Percentiles rank a stretch among this genome's conserved stretches.
phyloP scores from a whole-genome alignment of 2,329 filamentous ascomycete genomes.

The Fusarium albidum region DNA sequence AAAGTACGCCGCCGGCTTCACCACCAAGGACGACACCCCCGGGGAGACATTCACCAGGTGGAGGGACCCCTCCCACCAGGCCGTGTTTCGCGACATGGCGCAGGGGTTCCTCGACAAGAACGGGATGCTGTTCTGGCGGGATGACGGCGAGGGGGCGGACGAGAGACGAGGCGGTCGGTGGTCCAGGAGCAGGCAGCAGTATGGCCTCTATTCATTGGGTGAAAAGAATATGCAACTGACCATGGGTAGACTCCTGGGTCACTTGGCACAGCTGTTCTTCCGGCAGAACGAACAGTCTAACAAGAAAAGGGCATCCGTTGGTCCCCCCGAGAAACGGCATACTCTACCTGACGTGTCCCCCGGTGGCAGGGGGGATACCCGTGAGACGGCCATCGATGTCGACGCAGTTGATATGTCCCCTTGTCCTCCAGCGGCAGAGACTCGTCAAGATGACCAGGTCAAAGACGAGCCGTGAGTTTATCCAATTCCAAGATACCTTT shows the following conservation, averaged over 20 bases:
- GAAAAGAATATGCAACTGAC: background rate
- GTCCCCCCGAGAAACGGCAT: background rate
- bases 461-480: background rate
- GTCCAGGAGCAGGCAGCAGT: background rate
- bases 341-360: too few species aligned
- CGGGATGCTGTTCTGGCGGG: background rate
- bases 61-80: background rate
- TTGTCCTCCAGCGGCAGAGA: too few species aligned
- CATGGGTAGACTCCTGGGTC: background rate
- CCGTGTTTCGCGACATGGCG: background rate
- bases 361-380: background rate
- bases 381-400: background rate
- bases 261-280: background rate
- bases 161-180: background rate
- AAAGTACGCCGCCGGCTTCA: background rate
- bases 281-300: background rate
- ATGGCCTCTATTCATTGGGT: too few species aligned
- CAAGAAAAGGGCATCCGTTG: background rate
- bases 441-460: too few species aligned
- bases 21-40: background rate
- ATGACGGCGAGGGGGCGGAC: background rate
- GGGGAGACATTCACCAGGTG: background rate
- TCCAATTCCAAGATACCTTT: too few species aligned
- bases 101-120: background rate
- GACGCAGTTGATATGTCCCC: background rate